Evolutionary conservation across 2,329 filamentous ascomycete species (phyloP).

Genomic region (Colletotrichum sp.): DNA sequence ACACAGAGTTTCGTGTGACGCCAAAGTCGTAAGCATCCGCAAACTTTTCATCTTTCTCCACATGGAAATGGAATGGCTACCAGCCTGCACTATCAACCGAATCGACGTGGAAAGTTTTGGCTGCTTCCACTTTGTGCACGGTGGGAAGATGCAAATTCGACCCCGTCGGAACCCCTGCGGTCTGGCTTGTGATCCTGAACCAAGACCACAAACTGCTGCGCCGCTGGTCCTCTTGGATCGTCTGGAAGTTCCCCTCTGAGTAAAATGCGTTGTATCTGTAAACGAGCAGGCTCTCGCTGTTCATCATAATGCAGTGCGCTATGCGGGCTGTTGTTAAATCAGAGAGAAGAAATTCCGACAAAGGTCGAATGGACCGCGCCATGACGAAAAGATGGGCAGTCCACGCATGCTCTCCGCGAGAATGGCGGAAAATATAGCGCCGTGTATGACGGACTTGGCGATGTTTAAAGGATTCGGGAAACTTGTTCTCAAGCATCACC

Average conservation of each 20-base stretch:
- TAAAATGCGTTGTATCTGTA: neutral
- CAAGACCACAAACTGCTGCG: neutral
- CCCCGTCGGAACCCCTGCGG: neutral
- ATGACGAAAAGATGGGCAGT: neutral
- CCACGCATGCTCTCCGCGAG: neutral
- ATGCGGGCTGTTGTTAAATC: neutral
- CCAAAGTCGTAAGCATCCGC: neutral
- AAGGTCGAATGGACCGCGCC: neutral
- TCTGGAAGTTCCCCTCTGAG: neutral
- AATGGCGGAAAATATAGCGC: neutral
- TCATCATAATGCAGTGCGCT: neutral
- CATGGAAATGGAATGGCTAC: neutral
- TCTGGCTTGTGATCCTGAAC: neutral
- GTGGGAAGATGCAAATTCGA: neutral
- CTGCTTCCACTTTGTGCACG: neutral
- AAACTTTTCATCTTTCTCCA: neutral
- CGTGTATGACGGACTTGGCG: neutral
- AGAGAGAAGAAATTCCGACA: neutral
- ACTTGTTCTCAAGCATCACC: neutral
- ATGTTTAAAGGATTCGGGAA: neutral
- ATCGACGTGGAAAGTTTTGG: neutral
- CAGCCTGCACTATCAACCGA: neutral
- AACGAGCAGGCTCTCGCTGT: neutral
- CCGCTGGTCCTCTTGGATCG: neutral
- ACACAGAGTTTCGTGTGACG: neutral